Conservation (phyloP, 2,329 filamentous ascomycete genomes). For the Orbilia javanica region DNA sequence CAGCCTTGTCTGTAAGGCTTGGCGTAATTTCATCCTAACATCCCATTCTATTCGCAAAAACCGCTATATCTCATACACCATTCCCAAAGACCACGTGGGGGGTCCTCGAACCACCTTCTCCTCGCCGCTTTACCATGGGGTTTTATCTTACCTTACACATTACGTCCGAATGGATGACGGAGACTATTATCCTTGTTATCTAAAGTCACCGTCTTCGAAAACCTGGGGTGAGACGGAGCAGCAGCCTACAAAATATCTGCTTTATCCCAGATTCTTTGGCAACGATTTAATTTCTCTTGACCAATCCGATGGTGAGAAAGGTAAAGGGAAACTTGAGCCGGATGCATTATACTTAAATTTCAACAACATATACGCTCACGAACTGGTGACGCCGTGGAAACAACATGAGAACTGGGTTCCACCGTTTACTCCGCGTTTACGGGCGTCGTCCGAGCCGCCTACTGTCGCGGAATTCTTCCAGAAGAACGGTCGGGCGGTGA, state of each 20-base stretch:
- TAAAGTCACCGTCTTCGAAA: not conserved
- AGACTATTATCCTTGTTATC: not conserved
- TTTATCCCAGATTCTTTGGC: not conserved
- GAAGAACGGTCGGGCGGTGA: constrained; percentile 4
- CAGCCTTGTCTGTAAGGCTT: constrained; percentile 1
- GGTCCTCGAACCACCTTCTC: not conserved
- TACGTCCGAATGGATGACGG: constrained; percentile 13
- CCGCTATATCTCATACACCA: not conserved
- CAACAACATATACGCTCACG: constrained; percentile 5
- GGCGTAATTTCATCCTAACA: constrained; percentile 16
- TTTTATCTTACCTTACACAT: not conserved
- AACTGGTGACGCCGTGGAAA: not conserved
- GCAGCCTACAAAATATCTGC: not conserved
- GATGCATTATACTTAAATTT: not conserved
- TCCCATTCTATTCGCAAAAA: not conserved
- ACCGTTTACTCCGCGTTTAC: not conserved
- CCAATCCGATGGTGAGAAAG: not conserved
- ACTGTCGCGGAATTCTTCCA: not conserved
- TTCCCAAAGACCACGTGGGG: not conserved
- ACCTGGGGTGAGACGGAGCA: not conserved
- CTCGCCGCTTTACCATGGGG: not conserved
- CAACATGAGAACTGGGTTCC: not conserved
- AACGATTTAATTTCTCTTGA: not conserved
- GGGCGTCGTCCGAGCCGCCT: too few species aligned
- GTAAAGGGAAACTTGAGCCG: not conserved